These are phyloP conservation scores for Raphanus raphanistrum DNA, from an alignment of 345 rosid genomes.

Conservation along the genomic window DNA sequence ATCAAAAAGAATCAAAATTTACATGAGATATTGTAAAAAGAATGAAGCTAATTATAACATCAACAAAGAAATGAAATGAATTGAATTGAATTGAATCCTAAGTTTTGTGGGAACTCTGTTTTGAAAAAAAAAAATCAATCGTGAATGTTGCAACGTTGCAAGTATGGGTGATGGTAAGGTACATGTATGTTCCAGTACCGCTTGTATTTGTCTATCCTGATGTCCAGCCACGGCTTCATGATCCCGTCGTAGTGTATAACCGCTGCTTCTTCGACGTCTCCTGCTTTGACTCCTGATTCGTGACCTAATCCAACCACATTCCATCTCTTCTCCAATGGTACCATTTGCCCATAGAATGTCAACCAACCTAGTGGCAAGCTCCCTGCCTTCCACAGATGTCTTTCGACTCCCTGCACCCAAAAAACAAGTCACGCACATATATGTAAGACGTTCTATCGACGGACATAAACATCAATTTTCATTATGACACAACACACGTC, in stretches of 20 bases:
- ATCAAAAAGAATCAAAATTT: constrained; percentile 20
- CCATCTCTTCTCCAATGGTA: constrained; percentile 78
- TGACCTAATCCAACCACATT: constrained; percentile 82
- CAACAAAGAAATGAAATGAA: constrained; percentile 28
- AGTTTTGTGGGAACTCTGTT: background rate
- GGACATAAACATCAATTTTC: too few relatives aligned
- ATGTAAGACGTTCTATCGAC: background rate
- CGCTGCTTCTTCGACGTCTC: constrained; percentile 63
- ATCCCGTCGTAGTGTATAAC: constrained; percentile 86
- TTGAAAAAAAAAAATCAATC: constrained; percentile 32
- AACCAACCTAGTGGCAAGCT: constrained; percentile 83
- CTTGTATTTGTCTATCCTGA: constrained; percentile 67
- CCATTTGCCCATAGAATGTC: constrained; percentile 60
- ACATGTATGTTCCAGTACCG: constrained; percentile 74
- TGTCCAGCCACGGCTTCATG: constrained; percentile 95
- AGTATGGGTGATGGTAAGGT: constrained; percentile 48
- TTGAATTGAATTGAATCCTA: constrained; percentile 37
- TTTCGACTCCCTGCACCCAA: constrained; percentile 52
- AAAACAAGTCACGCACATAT: background rate
- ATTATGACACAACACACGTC: background rate
- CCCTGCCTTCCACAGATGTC: constrained; percentile 63
- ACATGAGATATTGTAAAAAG: constrained; percentile 29
- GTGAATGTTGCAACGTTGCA: constrained; percentile 74
- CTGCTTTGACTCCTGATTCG: constrained; percentile 49
- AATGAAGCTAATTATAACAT: constrained; percentile 31